phyloP scores from a whole-genome alignment of 345 rosid species.

The Pistacia vera region DNA sequence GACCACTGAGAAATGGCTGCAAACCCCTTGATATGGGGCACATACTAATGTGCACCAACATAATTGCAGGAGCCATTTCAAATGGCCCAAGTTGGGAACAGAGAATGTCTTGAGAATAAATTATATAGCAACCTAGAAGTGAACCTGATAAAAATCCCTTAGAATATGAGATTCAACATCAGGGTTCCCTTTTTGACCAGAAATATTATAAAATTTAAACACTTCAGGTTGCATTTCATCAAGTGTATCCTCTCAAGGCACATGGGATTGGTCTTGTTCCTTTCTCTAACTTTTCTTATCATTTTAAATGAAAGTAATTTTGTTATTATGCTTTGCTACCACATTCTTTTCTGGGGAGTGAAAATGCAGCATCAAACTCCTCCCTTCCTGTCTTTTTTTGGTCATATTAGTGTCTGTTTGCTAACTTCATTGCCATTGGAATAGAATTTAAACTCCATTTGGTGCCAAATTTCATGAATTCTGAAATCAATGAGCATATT shows the following conservation, averaged over 20 bases:
- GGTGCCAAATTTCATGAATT: conserved; percentile 6
- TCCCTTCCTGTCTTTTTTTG: neutral
- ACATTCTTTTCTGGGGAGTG: conserved; percentile 10
- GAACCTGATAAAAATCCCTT: neutral
- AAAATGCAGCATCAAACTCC: conserved; percentile 4
- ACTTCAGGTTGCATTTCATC: neutral
- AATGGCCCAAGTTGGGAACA: neutral
- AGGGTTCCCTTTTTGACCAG: conserved; percentile 1
- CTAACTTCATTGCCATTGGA: conserved; percentile 9
- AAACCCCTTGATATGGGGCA: neutral
- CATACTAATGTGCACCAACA: neutral
- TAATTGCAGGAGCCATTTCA: conserved; percentile 2
- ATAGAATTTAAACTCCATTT: neutral
- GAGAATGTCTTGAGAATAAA: neutral
- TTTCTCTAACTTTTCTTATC: conserved; percentile 1
- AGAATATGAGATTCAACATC: neutral
- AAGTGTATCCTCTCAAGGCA: neutral
- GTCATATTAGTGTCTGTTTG: conserved; percentile 1
- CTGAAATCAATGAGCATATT: neutral
- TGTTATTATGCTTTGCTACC: neutral
- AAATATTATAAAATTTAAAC: neutral
- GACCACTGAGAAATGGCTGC: neutral
- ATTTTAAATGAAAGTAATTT: neutral
- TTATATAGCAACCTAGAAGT: neutral
- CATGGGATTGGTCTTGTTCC: conserved; percentile 9